A percentile compares a stretch with the other conserved stretches of the same genome.
These are phyloP conservation scores for Senecio squalidus DNA, from an alignment of 140 eudicot genomes.

Conservation along the genomic window DNA sequence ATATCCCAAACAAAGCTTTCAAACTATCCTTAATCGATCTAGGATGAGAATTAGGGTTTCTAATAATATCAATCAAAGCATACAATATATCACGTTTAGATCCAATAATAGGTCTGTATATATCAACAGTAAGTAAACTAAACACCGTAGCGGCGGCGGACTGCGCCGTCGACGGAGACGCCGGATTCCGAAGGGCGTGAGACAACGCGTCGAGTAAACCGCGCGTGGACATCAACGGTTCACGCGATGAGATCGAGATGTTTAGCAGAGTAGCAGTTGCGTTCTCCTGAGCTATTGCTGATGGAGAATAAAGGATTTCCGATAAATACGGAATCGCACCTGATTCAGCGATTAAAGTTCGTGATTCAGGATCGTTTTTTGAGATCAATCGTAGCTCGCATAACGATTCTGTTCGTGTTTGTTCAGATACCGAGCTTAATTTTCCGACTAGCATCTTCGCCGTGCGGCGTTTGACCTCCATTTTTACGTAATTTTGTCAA, in stretches of 20 bases:
- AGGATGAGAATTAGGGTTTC: constrained; percentile 35
- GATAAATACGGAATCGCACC: constrained; percentile 72
- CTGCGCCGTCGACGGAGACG: constrained; percentile 51
- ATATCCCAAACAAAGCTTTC: constrained; percentile 70
- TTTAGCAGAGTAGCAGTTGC: constrained; percentile 76
- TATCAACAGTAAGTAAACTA: constrained; percentile 54
- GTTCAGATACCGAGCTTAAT: constrained; percentile 76
- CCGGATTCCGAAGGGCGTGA: constrained; percentile 65
- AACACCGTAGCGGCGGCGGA: constrained; percentile 77
- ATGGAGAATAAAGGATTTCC: constrained; percentile 65
- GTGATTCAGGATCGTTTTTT: constrained; percentile 65
- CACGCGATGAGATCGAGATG: constrained; percentile 62
- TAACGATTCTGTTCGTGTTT: constrained; percentile 67
- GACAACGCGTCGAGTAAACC: constrained; percentile 86
- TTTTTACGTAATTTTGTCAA: background rate
- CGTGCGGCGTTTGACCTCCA: constrained; percentile 61
- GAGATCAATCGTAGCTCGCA: constrained; percentile 87
- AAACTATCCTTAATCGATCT: constrained; percentile 64
- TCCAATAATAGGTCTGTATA: constrained; percentile 56
- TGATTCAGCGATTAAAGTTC: constrained; percentile 55
- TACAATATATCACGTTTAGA: constrained; percentile 73
- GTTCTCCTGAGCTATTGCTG: constrained; percentile 54
- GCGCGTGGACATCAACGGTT: constrained; percentile 61
- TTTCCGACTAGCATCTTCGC: constrained; percentile 49
- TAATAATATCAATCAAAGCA: constrained; percentile 56